Conservation (phyloP, 305 asterid genomes). For the Galium porrigens region DNA sequence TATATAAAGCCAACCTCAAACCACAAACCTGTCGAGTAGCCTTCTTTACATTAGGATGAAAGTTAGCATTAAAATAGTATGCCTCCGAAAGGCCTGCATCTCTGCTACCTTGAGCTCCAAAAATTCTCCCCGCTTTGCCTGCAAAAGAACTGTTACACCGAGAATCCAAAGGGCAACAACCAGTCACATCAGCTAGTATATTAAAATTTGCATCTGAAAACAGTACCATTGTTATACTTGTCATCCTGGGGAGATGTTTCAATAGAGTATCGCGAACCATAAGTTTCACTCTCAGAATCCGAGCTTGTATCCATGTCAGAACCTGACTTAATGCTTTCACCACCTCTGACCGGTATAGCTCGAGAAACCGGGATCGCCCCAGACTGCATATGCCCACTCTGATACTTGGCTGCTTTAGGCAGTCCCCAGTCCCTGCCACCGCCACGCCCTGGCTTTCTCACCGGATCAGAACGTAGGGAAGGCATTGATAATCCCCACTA, state of each 20-base stretch:
- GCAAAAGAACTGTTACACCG: conserved; percentile 3
- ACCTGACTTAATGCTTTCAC: conserved; percentile 13
- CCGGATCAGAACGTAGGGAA: conserved; percentile 29
- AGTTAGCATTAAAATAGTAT: conserved; percentile 19
- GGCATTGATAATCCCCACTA: conserved; percentile 22
- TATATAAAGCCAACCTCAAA: neutral
- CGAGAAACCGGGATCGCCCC: conserved; percentile 24
- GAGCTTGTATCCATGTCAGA: conserved; percentile 63
- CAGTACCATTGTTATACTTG: conserved; percentile 32
- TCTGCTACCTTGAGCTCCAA: conserved; percentile 21
- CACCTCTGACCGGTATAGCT: conserved; percentile 16
- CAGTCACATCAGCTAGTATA: conserved; percentile 12
- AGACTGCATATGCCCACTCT: conserved; percentile 49
- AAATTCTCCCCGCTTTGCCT: conserved; percentile 15
- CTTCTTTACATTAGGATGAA: conserved; percentile 21
- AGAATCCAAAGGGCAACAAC: neutral
- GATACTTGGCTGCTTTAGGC: conserved; percentile 43
- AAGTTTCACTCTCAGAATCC: conserved; percentile 53
- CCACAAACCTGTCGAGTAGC: conserved; percentile 34
- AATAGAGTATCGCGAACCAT: conserved; percentile 45
- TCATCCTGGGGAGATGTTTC: conserved; percentile 84
- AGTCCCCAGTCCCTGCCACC: conserved; percentile 34
- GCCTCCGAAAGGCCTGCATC: conserved; percentile 13
- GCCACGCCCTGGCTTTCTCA: conserved; percentile 20
- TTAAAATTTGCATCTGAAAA: conserved; percentile 16